These are phyloP conservation scores for Neltuma alba DNA, from an alignment of 306 rosid species.

Conservation along the genomic window DNA sequence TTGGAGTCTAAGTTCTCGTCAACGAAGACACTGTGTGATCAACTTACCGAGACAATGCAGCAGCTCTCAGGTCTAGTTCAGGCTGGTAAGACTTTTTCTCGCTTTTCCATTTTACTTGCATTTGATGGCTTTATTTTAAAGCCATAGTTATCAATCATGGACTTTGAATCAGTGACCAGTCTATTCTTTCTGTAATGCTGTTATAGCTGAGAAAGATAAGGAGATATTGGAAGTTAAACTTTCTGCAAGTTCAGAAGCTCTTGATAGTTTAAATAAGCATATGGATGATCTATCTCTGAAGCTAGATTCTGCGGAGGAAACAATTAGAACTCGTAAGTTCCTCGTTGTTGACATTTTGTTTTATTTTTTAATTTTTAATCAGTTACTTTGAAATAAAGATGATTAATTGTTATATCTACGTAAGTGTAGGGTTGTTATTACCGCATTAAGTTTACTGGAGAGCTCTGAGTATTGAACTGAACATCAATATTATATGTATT, in stretches of 20 bases:
- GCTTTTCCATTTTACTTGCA: background rate
- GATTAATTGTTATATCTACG: slow-evolving; percentile 22
- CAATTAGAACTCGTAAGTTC: slow-evolving; percentile 64
- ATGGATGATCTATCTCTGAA: slow-evolving; percentile 71
- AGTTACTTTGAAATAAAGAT: slow-evolving; percentile 2
- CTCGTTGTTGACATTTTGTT: background rate
- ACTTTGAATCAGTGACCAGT: background rate
- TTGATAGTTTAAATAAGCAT: slow-evolving; percentile 73
- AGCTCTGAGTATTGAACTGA: background rate
- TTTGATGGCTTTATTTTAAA: slow-evolving; percentile 12
- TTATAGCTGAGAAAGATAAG: slow-evolving; percentile 80
- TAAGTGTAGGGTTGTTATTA: background rate
- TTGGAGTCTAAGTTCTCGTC: slow-evolving; percentile 88
- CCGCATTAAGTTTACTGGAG: background rate
- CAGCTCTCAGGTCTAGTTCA: slow-evolving; percentile 79
- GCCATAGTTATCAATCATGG: background rate
- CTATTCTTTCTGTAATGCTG: slow-evolving; percentile 31
- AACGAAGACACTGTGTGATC: slow-evolving; percentile 80
- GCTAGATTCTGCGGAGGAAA: slow-evolving; percentile 65
- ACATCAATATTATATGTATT: slow-evolving; percentile 23
- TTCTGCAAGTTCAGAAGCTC: slow-evolving; percentile 59
- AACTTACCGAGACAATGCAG: slow-evolving; percentile 81
- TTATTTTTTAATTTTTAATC: slow-evolving; percentile 3
- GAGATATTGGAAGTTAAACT: slow-evolving; percentile 70
- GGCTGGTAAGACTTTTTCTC: slow-evolving; percentile 53